Conservation (phyloP, 768 basidiomycete species). For the Phanerochaete sordida region DNA sequence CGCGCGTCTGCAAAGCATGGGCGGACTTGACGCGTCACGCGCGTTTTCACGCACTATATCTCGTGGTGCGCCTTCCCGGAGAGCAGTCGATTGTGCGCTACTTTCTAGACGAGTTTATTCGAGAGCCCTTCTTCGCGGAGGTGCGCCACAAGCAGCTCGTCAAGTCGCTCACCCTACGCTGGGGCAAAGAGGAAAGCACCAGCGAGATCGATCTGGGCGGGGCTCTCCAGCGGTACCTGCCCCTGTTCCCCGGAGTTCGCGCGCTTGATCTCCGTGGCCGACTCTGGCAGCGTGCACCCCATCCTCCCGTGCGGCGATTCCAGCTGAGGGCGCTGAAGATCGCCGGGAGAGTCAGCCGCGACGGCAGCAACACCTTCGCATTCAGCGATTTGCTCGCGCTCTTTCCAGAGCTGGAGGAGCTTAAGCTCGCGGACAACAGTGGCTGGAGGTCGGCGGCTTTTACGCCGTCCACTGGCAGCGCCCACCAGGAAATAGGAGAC, state of each 20-base stretch:
- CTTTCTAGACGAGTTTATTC: neutral
- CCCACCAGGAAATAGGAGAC: neutral
- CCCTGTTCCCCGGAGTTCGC: neutral
- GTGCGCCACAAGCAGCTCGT: neutral
- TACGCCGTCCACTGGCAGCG: no score
- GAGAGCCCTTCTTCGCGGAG: neutral
- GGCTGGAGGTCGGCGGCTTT: no score
- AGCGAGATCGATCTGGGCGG: neutral
- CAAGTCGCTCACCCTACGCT: neutral
- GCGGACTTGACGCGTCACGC: neutral
- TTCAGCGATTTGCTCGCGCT: neutral
- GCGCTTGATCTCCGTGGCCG: neutral
- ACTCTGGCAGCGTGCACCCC: neutral
- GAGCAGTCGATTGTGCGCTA: neutral
- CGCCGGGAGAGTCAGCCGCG: neutral
- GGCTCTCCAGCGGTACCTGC: neutral
- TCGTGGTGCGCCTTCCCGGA: neutral
- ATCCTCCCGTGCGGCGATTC: no score
- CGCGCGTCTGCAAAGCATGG: neutral
- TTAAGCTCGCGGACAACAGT: neutral
- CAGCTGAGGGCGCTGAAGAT: neutral
- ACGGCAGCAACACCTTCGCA: neutral
- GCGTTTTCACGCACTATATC: neutral
- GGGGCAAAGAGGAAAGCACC: neutral
- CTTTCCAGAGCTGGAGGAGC: neutral